Evolutionary conservation across 495 filamentous ascomycete genomes (phyloP).

Genomic region (Penicillium chermesinum): DNA sequence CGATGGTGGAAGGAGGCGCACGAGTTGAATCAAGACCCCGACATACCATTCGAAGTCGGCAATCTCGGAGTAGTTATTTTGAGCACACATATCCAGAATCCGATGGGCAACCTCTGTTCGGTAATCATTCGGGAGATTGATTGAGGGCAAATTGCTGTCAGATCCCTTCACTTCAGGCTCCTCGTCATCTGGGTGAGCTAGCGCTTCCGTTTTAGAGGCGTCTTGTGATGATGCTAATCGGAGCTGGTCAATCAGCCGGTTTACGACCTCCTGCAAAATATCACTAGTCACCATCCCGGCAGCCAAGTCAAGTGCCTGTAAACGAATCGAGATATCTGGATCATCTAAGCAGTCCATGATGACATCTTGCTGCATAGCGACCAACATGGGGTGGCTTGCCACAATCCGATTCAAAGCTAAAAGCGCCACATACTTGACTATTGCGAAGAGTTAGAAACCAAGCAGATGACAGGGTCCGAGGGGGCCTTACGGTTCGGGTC

Average conservation of each 20-base stretch:
- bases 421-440: conserved; percentile 95
- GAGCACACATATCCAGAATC: conserved; percentile 87
- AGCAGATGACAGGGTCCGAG: background rate
- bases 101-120: conserved; percentile 68
- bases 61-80: conserved; percentile 78
- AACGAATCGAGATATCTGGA: conserved; percentile 89
- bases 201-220: conserved; percentile 1
- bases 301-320: conserved; percentile 85
- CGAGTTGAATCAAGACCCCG: conserved; percentile 72
- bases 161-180: background rate
- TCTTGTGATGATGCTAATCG: conserved; percentile 33
- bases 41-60: conserved; percentile 97
- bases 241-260: conserved; percentile 80
- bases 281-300: conserved; percentile 86
- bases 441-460: background rate
- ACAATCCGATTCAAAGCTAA: conserved; percentile 94
- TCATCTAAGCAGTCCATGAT: conserved; percentile 95
- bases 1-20: conserved; percentile 56
- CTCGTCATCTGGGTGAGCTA: background rate
- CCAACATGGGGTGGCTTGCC: conserved; percentile 76
- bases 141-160: conserved; percentile 23
- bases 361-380: conserved; percentile 87
- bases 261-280: conserved; percentile 75
- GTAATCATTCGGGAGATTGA: conserved; percentile 71
- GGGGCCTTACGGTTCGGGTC: conserved; percentile 75